phyloP scores from a whole-genome alignment of 2,329 filamentous ascomycete species.

The Scedosporium minutisporum region DNA sequence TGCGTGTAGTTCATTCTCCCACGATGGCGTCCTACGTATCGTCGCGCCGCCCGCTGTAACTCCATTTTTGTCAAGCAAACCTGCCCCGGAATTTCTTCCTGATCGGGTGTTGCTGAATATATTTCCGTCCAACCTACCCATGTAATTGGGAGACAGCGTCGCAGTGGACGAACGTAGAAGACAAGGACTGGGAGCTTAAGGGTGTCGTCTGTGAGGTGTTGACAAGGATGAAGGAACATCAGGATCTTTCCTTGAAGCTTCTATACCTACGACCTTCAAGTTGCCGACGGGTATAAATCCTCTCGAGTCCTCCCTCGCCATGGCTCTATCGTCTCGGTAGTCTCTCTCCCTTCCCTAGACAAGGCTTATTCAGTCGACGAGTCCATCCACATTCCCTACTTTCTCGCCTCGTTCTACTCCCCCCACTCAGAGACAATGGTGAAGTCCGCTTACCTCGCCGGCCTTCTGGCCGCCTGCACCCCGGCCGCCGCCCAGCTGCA shows the following conservation, averaged over 20 bases:
- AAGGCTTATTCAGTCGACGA: background rate
- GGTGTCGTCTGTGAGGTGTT: background rate
- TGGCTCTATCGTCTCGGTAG: background rate
- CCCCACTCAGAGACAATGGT: background rate
- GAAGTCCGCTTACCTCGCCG: background rate
- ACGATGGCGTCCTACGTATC: too few relatives aligned
- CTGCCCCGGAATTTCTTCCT: background rate
- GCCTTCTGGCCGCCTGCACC: background rate
- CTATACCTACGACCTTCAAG: background rate
- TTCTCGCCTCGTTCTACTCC: background rate
- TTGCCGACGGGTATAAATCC: background rate
- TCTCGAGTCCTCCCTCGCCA: background rate
- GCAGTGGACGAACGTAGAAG: background rate
- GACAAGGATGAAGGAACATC: background rate
- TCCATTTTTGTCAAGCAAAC: too few relatives aligned
- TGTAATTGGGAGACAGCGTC: background rate
- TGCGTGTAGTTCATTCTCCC: too few relatives aligned
- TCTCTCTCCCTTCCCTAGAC: background rate
- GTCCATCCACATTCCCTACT: background rate
- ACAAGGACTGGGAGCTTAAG: background rate
- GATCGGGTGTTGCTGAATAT: background rate
- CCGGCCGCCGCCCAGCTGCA: slow-evolving; percentile 8
- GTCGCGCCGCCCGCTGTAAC: too few relatives aligned
- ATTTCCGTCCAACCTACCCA: background rate
- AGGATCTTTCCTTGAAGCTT: background rate